Base-by-base conservation (phyloP, 2,329 filamentous ascomycete species). In the Penicillium nordicum region DNA sequence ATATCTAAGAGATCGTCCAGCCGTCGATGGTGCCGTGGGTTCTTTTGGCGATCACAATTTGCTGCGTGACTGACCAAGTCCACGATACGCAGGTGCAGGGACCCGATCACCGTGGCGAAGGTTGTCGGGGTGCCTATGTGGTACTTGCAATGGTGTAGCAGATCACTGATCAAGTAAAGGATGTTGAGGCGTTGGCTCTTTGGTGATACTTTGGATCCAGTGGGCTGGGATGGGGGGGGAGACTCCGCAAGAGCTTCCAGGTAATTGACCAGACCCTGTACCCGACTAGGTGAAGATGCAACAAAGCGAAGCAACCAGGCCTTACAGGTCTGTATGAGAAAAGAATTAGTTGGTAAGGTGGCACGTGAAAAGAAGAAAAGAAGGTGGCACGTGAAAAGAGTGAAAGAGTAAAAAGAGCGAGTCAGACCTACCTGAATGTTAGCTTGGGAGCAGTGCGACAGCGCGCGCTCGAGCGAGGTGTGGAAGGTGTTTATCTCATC, bases 341-440 rank as follows among this genome's bases (percentile, higher is more conserved):
- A 25, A 57, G 42, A 55, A 49, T 41, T 59, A 58, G 74, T 76
- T 76, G 76, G 74, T 70, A 72, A 61, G 14, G 59, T 59, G 60
- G 56, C 58, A 63, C 44, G 61, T 61, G 67, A 62, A 7, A 25
- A 30, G 48, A 43, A 18, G 67, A 62, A 7, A 25, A 30, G 48
- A 43, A 18, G 18, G 18, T 18, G 18, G 2, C 18, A 18, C 18
- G 18, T 61, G 67, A 62, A 7, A 25, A 30, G 48, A 43, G 21
- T 61, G 67, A 62, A 8, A 25, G 34, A 50, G 46, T 38, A 30
- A 47, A 44, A 41, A 56, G 41, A 60, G 72, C 69, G 65, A 68
- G 68, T 78, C 88, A 91, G 90, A 94, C 90, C 90, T 94, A 94
- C 90, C 90, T 94, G 90, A 81, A 94, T 88, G 80, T 93, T 92